Base-by-base conservation (phyloP, 1,139 yeast species). In the Casaregolazyma suthepensis region DNA sequence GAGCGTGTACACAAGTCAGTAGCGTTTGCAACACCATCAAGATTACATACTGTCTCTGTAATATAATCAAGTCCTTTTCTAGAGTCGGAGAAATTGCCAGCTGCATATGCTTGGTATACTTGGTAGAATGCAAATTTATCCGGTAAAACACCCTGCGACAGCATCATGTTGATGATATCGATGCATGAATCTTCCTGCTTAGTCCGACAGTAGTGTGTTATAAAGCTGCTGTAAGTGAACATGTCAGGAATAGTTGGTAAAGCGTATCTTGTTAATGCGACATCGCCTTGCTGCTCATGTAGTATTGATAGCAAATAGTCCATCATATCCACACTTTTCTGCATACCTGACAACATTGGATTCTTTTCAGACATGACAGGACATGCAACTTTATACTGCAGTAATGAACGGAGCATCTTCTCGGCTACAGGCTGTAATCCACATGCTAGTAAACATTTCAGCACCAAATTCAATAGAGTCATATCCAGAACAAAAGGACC, bases 401-500 rank as follows among this genome's bases (percentile, higher is more conserved):
- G 43, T 18, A 55, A 35, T 10, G 43, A 45, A 1, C 48, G 29
- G 43, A 55, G 54, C 35, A 54, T 44, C 18, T 29, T 35, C 45
- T 56, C 60, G 2, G 59, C 62, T 2, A 43, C 45, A 4, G 45
- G 51, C 17, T 48, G 42, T 19, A 58, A 53, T 2, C 57, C 57
- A 50, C 57, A 50, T 1, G 46, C 40, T n/a, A 57, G 42, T 37
- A 60, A 37, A 13, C 57, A 51, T 22, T 57, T 54, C 45, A 60
- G 38, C 43, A 56, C 38, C 5, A 55, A 50, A 38, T 58, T 57
- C 19, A 60, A 29, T 17, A 56, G 51, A 4, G 57, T 49, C 19
- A 57, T 57, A 43, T 60, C 63, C 13, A 60, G 45, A 7, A 52
- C 48, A 49, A 50, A 49, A 1, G 56, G 54, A 3, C 49, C 50